These are phyloP conservation scores for Pythium phragmitis DNA, from an alignment of 352 stramenopile species.

Conservation along the genomic window DNA sequence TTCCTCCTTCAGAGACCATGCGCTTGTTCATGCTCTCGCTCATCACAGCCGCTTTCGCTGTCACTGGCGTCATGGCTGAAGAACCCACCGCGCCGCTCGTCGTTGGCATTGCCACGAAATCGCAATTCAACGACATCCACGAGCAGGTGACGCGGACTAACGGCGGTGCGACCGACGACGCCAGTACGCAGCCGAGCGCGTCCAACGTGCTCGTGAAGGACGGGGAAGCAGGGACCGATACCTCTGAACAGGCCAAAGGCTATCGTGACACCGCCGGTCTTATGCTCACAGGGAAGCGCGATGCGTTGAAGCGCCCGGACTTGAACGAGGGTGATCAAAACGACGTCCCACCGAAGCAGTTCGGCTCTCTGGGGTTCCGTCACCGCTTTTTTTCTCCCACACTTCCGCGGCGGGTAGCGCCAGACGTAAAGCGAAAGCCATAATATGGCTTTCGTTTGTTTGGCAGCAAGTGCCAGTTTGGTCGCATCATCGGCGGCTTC, in stretches of 20 bases:
- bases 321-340: too few species aligned
- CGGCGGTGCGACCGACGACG: neutral
- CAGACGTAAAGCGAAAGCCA: too few species aligned
- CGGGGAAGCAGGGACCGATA: too few species aligned
- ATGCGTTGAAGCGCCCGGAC: neutral
- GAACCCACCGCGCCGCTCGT: neutral
- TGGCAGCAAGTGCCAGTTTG: too few species aligned
- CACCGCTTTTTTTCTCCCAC: too few species aligned
- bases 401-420: too few species aligned
- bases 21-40: conserved; percentile 18
- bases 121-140: neutral
- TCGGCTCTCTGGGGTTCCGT: too few species aligned
- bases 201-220: neutral
- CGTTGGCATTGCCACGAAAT: neutral
- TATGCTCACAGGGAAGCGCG: conserved; percentile 5
- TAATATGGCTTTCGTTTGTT: too few species aligned
- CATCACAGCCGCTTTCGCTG: conserved; percentile 1
- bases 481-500: too few species aligned
- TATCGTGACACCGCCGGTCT: neutral
- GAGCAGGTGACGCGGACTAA: neutral
- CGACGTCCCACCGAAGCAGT: too few species aligned
- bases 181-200: conserved; percentile 1
- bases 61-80: neutral
- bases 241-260: too few species aligned
- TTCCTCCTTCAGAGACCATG: neutral